Evolutionary conservation across 2,329 filamentous ascomycete species (phyloP), one percentile per base, ranked within the genome.

Genomic region (Sporothrix pseudoabietina): DNA sequence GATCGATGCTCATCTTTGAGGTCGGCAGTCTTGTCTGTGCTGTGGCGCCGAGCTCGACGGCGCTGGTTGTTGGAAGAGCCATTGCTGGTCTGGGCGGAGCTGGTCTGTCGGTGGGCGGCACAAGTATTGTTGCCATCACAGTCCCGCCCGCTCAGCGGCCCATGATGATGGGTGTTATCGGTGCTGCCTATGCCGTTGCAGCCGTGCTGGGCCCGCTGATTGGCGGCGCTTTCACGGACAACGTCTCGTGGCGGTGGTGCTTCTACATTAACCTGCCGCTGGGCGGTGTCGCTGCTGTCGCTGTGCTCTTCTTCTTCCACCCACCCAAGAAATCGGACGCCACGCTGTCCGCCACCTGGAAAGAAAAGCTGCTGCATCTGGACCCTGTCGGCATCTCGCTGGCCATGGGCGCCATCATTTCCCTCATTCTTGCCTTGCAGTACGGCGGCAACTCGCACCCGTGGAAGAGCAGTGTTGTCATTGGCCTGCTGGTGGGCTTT

Each of bases 371-470:
- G 68, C 49, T 68, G 52, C 52, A 74, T 10, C 19, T 66, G 16
- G 73, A 74, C 63, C 70, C 63, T 7, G 61, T 63, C n/a, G 73
- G 73, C 35, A 16, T 59, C 19, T 54, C 55, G 16, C 35, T 76
- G 44, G 39, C 65, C 55, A 74, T 75, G 72, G 74, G 54, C n/a
- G 75, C 77, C 77, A 75, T 82, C 79, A 69, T 83, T 76, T 74
- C 78, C 79, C 78, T 81, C 59, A 77, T 84, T 44, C 79, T 84
- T 3, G 83, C 83, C 1, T 75, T 84, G 5, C 82, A 84, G 75
- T 84, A 80, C 78, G 83, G 82, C 26, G 83, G 83, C 3, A 78
- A 79, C 19, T 79, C 79, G 0, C 78, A 83, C 61, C 16, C 80
- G 0, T 85, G 83, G 83, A 76, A 74, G 54, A 75, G 72, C 9